A percentile compares a stretch with the other conserved stretches of the same genome.
These are phyloP conservation scores for Exophiala lecanii-corni DNA, from an alignment of 2,329 filamentous ascomycete species.

Conservation along the genomic window DNA sequence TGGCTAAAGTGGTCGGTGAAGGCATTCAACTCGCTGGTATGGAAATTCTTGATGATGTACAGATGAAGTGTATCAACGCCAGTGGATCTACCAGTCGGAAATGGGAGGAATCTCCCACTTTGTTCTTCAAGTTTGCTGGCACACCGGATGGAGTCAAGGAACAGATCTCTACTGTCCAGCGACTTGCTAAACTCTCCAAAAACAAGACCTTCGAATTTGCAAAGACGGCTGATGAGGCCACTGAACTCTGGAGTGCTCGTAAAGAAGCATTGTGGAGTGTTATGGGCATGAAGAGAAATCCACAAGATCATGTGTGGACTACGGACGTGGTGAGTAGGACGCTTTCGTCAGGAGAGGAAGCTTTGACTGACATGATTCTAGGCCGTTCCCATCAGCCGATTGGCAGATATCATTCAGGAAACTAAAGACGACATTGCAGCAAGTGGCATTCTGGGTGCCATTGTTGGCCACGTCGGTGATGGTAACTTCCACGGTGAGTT, in stretches of 20 bases:
- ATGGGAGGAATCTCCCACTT: conserved; percentile 66
- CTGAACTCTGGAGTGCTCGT: conserved; percentile 68
- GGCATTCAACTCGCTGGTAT: conserved; percentile 86
- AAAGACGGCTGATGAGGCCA: conserved; percentile 57
- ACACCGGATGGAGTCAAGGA: conserved; percentile 60
- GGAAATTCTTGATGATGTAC: conserved; percentile 86
- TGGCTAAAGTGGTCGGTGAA: conserved; percentile 70
- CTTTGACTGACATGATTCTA: conserved; percentile 5
- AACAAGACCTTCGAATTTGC: conserved; percentile 66
- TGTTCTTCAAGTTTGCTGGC: conserved; percentile 73
- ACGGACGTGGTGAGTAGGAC: conserved; percentile 57
- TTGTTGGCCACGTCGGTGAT: conserved; percentile 71
- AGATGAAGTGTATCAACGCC: conserved; percentile 69
- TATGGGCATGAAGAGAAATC: conserved; percentile 58
- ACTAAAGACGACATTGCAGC: conserved; percentile 62
- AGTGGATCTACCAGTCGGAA: conserved; percentile 42
- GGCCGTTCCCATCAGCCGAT: conserved; percentile 66
- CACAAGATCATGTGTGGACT: conserved; percentile 65
- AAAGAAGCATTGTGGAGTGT: conserved; percentile 72
- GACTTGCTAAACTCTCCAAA: conserved; percentile 51
- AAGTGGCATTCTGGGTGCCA: conserved; percentile 59
- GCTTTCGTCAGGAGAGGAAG: background rate
- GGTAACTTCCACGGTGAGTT: conserved; percentile 65
- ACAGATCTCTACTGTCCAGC: conserved; percentile 57
- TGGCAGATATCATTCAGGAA: conserved; percentile 68